A percentile compares a stretch with the other conserved stretches of the same genome.
These are phyloP conservation scores for Mucor plumbeus DNA, from an alignment of 371 early-diverging fungal species.

Conservation along the genomic window DNA sequence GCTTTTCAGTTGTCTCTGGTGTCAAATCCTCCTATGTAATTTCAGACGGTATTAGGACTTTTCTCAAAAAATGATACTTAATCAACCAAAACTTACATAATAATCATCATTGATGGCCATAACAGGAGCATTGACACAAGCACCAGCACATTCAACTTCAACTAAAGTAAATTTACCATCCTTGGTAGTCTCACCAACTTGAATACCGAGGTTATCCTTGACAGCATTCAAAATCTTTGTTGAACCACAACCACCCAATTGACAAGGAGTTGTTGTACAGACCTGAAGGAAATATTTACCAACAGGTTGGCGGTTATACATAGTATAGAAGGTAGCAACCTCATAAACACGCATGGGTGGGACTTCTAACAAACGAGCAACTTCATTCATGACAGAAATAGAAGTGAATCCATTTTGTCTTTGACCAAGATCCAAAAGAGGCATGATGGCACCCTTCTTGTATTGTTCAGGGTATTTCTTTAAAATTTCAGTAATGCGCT, in stretches of 20 bases:
- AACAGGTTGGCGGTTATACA: constrained; percentile 98
- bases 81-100: constrained; percentile 65
- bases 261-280: constrained; percentile 98
- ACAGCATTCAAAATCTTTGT: constrained; percentile 88
- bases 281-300: constrained; percentile 98
- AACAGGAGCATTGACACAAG: constrained; percentile 98
- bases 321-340: constrained; percentile 99
- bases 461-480: constrained; percentile 97
- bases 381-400: constrained; percentile 96
- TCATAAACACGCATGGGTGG: constrained; percentile 99
- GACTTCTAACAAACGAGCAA: constrained; percentile 92
- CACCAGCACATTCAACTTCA: constrained; percentile 99
- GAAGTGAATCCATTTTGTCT: constrained; percentile 93
- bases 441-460: constrained; percentile 97
- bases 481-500: constrained; percentile 85
- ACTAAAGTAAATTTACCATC: constrained; percentile 96
- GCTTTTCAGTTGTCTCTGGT: constrained; percentile 84
- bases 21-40: constrained; percentile 90
- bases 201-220: constrained; percentile 85
- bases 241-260: constrained; percentile 88
- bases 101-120: constrained; percentile 97
- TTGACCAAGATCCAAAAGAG: constrained; percentile 95
- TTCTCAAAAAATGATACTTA: neutral
- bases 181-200: constrained; percentile 92
- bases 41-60: neutral